Percentiles rank a stretch among this genome's conserved stretches.
Conservation (phyloP, 352 stramenopile genomes). For the Pythium oligandrum region DNA sequence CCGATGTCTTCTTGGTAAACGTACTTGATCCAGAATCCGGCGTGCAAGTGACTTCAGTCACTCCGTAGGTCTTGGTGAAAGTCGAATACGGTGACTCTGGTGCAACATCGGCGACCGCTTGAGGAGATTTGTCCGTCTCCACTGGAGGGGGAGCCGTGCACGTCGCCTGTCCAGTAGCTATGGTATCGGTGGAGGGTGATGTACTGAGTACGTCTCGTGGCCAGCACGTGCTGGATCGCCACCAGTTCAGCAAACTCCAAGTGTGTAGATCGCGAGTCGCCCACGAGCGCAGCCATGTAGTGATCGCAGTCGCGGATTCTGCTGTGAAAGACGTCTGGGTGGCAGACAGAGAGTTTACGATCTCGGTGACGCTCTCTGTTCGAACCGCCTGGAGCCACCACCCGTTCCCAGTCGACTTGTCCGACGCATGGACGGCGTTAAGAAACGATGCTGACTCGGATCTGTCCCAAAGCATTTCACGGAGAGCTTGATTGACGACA, state of each 20-base stretch:
- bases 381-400: slow-evolving; percentile 37
- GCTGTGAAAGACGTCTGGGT: slow-evolving; percentile 7
- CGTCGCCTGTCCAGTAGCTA: slow-evolving; percentile 5
- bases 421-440: slow-evolving; percentile 20
- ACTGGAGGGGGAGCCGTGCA: slow-evolving; percentile 24
- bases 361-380: slow-evolving; percentile 16
- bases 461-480: slow-evolving; percentile 31
- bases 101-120: slow-evolving; percentile 6
- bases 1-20: slow-evolving; percentile 28
- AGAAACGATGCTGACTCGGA: slow-evolving; percentile 36
- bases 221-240: slow-evolving; percentile 39
- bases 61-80: slow-evolving; percentile 26
- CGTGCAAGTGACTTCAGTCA: slow-evolving; percentile 27
- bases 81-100: slow-evolving; percentile 36
- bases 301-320: slow-evolving; percentile 20
- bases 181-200: slow-evolving; percentile 7
- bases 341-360: slow-evolving; percentile 2
- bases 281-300: slow-evolving; percentile 34
- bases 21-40: slow-evolving; percentile 12
- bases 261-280: slow-evolving; percentile 31
- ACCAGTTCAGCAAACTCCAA: slow-evolving; percentile 47
- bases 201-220: slow-evolving; percentile 23
- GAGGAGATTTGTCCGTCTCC: slow-evolving; percentile 17
- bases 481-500: slow-evolving; percentile 15
- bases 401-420: slow-evolving; percentile 28